Evolutionary conservation across 2,329 filamentous ascomycete species (phyloP).

Genomic region (Exophiala spinifera): DNA sequence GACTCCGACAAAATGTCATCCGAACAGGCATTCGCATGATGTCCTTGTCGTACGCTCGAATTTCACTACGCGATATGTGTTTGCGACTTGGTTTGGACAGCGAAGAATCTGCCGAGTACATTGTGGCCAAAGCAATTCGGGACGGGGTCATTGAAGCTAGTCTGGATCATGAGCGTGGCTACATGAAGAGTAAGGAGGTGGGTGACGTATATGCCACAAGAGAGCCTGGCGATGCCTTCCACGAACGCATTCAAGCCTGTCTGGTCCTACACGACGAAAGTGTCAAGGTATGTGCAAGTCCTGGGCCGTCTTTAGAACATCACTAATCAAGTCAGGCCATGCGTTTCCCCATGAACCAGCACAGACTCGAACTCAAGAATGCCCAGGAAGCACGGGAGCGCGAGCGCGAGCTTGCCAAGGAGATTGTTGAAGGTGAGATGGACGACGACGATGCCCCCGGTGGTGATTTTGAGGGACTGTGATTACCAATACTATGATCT

Average conservation of each 20-base stretch:
- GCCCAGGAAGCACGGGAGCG: constrained; percentile 96
- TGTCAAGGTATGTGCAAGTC: constrained; percentile 69
- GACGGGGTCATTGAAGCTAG: constrained; percentile 97
- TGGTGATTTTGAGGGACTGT: constrained; percentile 95
- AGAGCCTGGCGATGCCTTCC: constrained; percentile 95
- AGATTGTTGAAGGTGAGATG: constrained; percentile 95
- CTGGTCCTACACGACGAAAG: constrained; percentile 93
- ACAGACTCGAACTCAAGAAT: constrained; percentile 93
- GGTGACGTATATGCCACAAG: constrained; percentile 94
- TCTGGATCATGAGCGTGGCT: constrained; percentile 88
- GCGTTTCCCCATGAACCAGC: constrained; percentile 99
- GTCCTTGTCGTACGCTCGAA: constrained; percentile 95
- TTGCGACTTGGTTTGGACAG: constrained; percentile 89
- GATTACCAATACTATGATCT: constrained; percentile 33
- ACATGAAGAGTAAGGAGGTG: constrained; percentile 97
- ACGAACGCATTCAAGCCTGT: constrained; percentile 91
- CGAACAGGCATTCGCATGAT: constrained; percentile 99
- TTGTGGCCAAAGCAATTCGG: constrained; percentile 96
- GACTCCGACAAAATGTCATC: constrained; percentile 96
- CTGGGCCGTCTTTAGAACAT: neutral
- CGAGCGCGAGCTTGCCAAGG: constrained; percentile 95
- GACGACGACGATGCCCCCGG: constrained; percentile 88
- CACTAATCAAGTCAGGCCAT: constrained; percentile 65
- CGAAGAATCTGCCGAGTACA: constrained; percentile 98
- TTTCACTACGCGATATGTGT: constrained; percentile 95